Percentiles rank a stretch among this genome's conserved stretches.
Evolutionary conservation across 495 filamentous ascomycete species (phyloP).

Genomic region (Paragyromitra xinjiangensis): DNA sequence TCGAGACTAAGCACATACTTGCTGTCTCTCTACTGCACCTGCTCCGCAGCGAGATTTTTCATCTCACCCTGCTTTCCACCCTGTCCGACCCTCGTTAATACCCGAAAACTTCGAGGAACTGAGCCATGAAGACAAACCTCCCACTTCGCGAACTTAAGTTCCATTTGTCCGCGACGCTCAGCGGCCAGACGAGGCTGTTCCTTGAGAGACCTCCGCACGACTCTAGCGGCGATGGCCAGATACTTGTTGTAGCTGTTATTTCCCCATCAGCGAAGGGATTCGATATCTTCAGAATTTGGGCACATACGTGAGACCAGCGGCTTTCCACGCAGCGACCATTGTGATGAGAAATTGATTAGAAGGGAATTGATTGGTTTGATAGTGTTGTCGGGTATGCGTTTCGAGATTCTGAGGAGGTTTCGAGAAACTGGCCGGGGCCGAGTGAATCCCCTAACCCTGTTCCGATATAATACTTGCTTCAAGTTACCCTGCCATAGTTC

Average conservation of each 20-base stretch:
- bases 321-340: conserved; percentile 99
- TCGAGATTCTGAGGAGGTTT: conserved; percentile 40
- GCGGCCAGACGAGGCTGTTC: conserved; percentile 85
- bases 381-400: conserved; percentile 42
- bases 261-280: conserved; percentile 39
- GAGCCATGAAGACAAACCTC: conserved; percentile 66
- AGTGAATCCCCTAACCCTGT: conserved; percentile 47
- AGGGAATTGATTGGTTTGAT: conserved; percentile 44
- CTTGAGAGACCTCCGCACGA: conserved; percentile 90
- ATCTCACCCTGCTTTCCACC: conserved; percentile 95
- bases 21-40: conserved; percentile 59
- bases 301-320: conserved; percentile 91
- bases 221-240: conserved; percentile 77
- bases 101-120: conserved; percentile 8
- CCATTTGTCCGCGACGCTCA: conserved; percentile 88
- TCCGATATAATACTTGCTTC: neutral
- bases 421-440: conserved; percentile 19
- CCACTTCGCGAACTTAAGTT: conserved; percentile 95
- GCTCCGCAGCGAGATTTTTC: conserved; percentile 77
- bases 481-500: conserved; percentile 32
- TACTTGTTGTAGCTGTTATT: conserved; percentile 80
- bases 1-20: conserved; percentile 22
- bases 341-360: conserved; percentile 63
- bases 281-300: conserved; percentile 16
- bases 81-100: conserved; percentile 62